A percentile compares a stretch with the other conserved stretches of the same genome.
These are phyloP conservation scores for Talaromyces liani DNA, from an alignment of 495 filamentous ascomycete species.

Conservation along the genomic window DNA sequence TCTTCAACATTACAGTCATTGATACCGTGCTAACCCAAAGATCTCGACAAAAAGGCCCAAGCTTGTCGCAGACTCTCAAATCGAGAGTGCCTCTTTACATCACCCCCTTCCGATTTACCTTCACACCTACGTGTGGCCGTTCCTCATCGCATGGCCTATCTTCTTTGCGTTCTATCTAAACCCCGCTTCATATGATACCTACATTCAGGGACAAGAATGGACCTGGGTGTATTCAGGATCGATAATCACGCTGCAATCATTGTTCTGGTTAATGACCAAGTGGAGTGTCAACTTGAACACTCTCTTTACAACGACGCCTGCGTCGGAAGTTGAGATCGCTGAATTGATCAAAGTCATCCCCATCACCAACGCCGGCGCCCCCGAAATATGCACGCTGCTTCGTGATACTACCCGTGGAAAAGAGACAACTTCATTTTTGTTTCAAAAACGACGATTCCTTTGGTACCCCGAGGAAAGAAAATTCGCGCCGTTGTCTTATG, in stretches of 20 bases:
- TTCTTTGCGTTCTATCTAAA: conserved; percentile 84
- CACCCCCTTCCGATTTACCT: conserved; percentile 74
- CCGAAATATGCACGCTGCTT: conserved; percentile 78
- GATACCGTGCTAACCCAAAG: not conserved
- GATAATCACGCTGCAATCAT: conserved; percentile 79
- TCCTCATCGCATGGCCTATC: conserved; percentile 79
- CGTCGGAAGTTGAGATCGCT: conserved; percentile 68
- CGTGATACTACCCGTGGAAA: conserved; percentile 66
- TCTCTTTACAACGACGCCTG: conserved; percentile 70
- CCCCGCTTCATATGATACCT: conserved; percentile 73
- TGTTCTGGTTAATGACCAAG: conserved; percentile 92
- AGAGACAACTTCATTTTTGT: conserved; percentile 79
- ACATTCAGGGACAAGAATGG: conserved; percentile 89
- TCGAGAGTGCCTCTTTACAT: conserved; percentile 78
- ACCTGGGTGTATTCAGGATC: conserved; percentile 87
- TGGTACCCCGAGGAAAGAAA: conserved; percentile 59
- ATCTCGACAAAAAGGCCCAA: conserved; percentile 42
- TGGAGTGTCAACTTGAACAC: conserved; percentile 88
- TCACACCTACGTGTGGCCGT: conserved; percentile 90
- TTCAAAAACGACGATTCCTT: conserved; percentile 96
- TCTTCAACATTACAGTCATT: not conserved
- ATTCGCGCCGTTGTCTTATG: conserved; percentile 79
- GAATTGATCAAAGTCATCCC: conserved; percentile 90
- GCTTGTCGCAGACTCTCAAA: conserved; percentile 87
- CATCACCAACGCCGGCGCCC: conserved; percentile 75